These are phyloP conservation scores for Debaryomyces tyrocola DNA, from an alignment of 805 yeast species.

Conservation along the genomic window DNA sequence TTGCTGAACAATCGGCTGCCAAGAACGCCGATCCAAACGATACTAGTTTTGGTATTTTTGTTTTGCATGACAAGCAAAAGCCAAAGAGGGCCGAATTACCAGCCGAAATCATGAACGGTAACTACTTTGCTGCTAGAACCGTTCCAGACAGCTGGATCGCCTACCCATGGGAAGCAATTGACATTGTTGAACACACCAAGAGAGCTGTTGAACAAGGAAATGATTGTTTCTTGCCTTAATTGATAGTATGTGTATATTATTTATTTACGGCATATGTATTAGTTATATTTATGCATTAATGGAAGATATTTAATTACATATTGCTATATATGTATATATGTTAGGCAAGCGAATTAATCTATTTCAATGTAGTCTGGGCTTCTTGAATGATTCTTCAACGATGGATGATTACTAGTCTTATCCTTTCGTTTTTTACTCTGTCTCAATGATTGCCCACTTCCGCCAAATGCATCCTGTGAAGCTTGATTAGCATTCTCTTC, in stretches of 20 bases:
- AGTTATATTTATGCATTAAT: conserved; percentile 7
- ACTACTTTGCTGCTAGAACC: conserved; percentile 70
- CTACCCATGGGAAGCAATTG: conserved; percentile 82
- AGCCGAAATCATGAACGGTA: conserved; percentile 55
- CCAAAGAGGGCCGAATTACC: conserved; percentile 74
- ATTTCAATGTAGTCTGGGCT: conserved; percentile 83
- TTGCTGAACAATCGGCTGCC: conserved; percentile 56
- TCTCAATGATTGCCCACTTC: conserved; percentile 76
- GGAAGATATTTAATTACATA: neutral
- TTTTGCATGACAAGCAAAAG: conserved; percentile 73
- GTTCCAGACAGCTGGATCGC: conserved; percentile 85
- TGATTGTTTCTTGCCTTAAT: conserved; percentile 49
- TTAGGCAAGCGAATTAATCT: conserved; percentile 39
- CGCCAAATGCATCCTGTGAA: conserved; percentile 45
- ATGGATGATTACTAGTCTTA: conserved; percentile 43
- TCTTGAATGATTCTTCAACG: conserved; percentile 61
- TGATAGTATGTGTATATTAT: neutral
- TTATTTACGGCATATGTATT: neutral
- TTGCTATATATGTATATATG: neutral
- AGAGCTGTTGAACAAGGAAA: conserved; percentile 75
- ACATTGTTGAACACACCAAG: conserved; percentile 70
- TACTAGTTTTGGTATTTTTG: conserved; percentile 74
- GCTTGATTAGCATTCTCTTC: conserved; percentile 30
- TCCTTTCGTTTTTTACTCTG: conserved; percentile 71
- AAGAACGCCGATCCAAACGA: conserved; percentile 45